Percentiles rank a stretch among this genome's conserved stretches.
phyloP scores from a whole-genome alignment of 257 asterid genomes.

The Buddleja alternifolia region DNA sequence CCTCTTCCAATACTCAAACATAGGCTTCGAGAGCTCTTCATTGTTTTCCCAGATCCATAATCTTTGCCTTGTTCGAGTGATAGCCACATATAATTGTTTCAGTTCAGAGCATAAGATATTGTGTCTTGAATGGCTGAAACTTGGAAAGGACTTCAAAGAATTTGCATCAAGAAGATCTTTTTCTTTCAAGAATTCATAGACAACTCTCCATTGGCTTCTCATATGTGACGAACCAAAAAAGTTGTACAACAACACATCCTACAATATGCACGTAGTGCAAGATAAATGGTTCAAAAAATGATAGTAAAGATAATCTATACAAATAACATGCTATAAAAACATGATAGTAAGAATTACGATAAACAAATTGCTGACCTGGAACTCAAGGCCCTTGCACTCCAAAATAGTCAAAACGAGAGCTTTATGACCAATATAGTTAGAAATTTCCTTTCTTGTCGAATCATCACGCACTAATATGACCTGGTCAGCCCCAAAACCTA shows the following conservation, averaged over 20 bases:
- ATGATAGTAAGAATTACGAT: neutral
- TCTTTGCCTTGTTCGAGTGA: conserved; percentile 72
- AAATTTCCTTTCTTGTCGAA: conserved; percentile 43
- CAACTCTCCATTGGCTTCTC: conserved; percentile 67
- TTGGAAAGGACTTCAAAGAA: conserved; percentile 43
- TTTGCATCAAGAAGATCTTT: conserved; percentile 42
- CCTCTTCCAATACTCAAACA: conserved; percentile 66
- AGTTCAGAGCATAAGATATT: conserved; percentile 65
- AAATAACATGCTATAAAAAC: neutral
- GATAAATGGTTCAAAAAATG: no score
- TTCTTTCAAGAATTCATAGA: conserved; percentile 56
- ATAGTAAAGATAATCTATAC: neutral
- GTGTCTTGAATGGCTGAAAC: conserved; percentile 54
- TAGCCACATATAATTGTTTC: conserved; percentile 68
- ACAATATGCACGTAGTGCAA: conserved; percentile 16
- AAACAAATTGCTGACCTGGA: conserved; percentile 46
- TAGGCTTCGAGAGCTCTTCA: conserved; percentile 57
- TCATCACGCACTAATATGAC: conserved; percentile 70
- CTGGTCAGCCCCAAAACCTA: conserved; percentile 75
- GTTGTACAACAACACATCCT: conserved; percentile 72
- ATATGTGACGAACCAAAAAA: conserved; percentile 71
- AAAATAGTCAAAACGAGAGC: conserved; percentile 63
- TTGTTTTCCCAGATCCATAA: conserved; percentile 69
- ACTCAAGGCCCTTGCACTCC: conserved; percentile 79
- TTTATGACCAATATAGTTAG: conserved; percentile 44